phyloP scores from a whole-genome alignment of 192 early-diverging fungal species.

The Linnemannia elongata region DNA sequence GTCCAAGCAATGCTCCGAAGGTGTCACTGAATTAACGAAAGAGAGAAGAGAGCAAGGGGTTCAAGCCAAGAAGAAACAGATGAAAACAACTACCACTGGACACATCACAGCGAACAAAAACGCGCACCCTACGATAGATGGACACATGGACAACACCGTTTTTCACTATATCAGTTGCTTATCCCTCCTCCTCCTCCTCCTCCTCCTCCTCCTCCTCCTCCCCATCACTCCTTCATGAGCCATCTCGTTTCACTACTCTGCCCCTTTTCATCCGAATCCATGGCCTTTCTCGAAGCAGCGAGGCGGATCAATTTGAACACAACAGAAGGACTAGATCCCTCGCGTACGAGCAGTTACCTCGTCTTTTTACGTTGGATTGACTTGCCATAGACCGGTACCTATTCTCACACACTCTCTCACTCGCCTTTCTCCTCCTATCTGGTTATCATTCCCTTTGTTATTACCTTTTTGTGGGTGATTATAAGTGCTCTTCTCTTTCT shows the following conservation, averaged over 20 bases:
- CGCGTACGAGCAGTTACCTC: neutral
- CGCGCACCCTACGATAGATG: neutral
- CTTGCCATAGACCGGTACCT: neutral
- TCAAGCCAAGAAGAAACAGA: neutral
- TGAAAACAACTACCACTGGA: neutral
- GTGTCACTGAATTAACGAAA: neutral
- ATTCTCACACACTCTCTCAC: neutral
- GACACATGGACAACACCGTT: neutral
- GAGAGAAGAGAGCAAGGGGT: conserved; percentile 1
- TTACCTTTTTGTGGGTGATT: neutral
- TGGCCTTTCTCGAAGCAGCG: neutral
- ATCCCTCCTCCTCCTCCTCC: neutral
- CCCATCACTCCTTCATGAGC: neutral
- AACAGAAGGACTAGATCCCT: no score
- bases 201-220: neutral
- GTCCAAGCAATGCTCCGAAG: neutral
- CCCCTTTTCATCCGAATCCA: neutral
- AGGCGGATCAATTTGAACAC: neutral
- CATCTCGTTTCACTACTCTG: neutral
- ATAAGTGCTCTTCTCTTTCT: neutral
- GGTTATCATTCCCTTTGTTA: neutral
- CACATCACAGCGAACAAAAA: neutral
- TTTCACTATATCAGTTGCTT: neutral
- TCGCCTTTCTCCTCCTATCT: neutral
- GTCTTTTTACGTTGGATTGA: neutral